Conservation (phyloP, 345 rosid genomes). For the Lumnitzera racemosa region DNA sequence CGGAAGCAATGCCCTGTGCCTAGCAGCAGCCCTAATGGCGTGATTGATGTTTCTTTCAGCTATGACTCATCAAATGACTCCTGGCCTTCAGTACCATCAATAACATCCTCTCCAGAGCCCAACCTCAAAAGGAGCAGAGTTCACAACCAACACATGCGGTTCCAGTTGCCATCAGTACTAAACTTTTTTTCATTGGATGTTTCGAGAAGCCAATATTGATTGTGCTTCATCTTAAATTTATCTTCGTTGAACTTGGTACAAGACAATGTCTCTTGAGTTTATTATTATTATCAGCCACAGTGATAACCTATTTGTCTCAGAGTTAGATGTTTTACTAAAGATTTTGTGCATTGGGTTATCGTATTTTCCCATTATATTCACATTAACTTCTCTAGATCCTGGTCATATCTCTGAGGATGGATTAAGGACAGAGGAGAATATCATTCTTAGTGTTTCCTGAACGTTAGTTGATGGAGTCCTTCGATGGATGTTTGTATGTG, state of each 20-base stretch:
- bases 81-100: neutral
- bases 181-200: neutral
- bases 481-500: no score
- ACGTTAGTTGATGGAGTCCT: no score
- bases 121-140: neutral
- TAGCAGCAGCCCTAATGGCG: constrained; percentile 3
- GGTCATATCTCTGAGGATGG: no score
- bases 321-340: no score
- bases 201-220: neutral
- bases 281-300: no score
- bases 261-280: neutral
- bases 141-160: neutral
- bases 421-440: no score
- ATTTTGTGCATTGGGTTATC: no score
- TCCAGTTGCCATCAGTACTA: neutral
- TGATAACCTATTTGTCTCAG: no score
- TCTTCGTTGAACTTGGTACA: neutral
- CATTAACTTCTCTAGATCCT: no score
- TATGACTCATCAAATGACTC: neutral
- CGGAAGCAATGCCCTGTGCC: constrained; percentile 1
- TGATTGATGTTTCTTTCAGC: constrained; percentile 1
- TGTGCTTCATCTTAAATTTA: neutral
- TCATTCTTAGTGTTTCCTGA: no score
- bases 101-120: constrained; percentile 1
- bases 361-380: no score